phyloP scores from a whole-genome alignment of 441 rosid genomes.

The Jatropha multifida region DNA sequence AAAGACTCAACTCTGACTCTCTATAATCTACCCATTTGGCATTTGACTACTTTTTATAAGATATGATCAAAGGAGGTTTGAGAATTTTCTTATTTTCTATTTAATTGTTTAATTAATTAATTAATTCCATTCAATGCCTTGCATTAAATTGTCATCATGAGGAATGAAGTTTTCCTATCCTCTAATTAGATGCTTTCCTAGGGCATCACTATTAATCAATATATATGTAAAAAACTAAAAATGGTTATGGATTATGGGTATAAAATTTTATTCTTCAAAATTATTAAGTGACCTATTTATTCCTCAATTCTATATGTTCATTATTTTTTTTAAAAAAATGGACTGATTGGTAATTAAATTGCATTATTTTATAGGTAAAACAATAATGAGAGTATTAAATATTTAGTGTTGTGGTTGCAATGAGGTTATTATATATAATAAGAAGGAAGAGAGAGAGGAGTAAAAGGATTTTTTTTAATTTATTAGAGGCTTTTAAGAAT shows the following conservation, averaged over 20 bases:
- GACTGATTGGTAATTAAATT: neutral
- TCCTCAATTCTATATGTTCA: neutral
- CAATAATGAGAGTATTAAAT: conserved; percentile 20
- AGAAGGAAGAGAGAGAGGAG: neutral
- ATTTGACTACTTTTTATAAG: neutral
- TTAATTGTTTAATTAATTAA: neutral
- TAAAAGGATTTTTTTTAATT: too few relatives aligned
- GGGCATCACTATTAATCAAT: too few relatives aligned
- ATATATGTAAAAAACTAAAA: too few relatives aligned
- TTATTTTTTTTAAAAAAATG: neutral
- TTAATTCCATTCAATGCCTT: too few relatives aligned
- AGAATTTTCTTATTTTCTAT: too few relatives aligned
- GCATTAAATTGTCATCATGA: too few relatives aligned
- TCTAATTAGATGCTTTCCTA: too few relatives aligned
- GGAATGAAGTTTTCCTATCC: too few relatives aligned
- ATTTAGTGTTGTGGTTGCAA: conserved; percentile 24
- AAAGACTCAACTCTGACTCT: neutral
- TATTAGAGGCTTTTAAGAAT: too few relatives aligned
- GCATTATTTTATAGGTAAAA: conserved; percentile 3
- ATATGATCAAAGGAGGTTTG: neutral
- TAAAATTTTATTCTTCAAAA: too few relatives aligned
- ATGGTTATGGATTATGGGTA: too few relatives aligned
- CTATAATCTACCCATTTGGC: too few relatives aligned
- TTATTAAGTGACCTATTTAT: neutral
- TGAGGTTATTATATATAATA: conserved; percentile 12